Conservation (phyloP, 2,329 filamentous ascomycete genomes). For the Alternaria solani region DNA sequence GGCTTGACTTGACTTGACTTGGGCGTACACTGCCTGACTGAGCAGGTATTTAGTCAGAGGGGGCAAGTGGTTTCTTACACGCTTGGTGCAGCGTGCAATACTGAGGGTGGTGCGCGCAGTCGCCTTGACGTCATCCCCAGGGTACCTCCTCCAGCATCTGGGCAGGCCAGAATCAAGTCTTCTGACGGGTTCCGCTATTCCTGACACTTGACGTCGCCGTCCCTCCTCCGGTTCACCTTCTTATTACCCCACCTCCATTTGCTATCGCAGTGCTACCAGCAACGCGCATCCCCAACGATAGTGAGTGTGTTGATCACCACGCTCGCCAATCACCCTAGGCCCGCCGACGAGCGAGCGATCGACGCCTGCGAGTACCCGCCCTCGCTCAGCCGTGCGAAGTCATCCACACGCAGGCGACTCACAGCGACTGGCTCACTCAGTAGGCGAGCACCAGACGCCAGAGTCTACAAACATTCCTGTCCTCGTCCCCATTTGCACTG, state of each 20-base stretch:
- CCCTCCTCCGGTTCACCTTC: slow-evolving; percentile 17
- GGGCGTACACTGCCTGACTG: slow-evolving; percentile 8
- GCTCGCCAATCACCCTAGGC: slow-evolving; percentile 24
- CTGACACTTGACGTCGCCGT: slow-evolving; percentile 24
- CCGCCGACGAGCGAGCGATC: slow-evolving; percentile 24
- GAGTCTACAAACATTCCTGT: slow-evolving; percentile 3
- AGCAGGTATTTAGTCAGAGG: slow-evolving; percentile 7
- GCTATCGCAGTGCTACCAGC: slow-evolving; percentile 9
- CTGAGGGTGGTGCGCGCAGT: slow-evolving; percentile 5
- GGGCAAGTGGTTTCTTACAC: not conserved
- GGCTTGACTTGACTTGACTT: not conserved
- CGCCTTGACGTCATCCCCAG: slow-evolving; percentile 13
- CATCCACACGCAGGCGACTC: slow-evolving; percentile 13
- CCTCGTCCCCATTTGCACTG: not conserved
- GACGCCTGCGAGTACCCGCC: slow-evolving; percentile 30
- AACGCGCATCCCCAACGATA: slow-evolving; percentile 12
- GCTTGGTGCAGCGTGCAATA: slow-evolving; percentile 1
- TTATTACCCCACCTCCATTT: slow-evolving; percentile 19
- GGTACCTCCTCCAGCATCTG: slow-evolving; percentile 11
- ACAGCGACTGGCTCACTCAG: slow-evolving; percentile 25
- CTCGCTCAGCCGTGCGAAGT: slow-evolving; percentile 21
- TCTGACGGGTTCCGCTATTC: slow-evolving; percentile 24
- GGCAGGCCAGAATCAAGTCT: slow-evolving; percentile 19
- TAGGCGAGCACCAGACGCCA: slow-evolving; percentile 20
- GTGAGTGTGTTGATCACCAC: slow-evolving; percentile 23